Evolutionary conservation across 2,329 filamentous ascomycete genomes (phyloP), one percentile per base, ranked within the genome.

Genomic region (Beauveria scarabaeidicola): DNA sequence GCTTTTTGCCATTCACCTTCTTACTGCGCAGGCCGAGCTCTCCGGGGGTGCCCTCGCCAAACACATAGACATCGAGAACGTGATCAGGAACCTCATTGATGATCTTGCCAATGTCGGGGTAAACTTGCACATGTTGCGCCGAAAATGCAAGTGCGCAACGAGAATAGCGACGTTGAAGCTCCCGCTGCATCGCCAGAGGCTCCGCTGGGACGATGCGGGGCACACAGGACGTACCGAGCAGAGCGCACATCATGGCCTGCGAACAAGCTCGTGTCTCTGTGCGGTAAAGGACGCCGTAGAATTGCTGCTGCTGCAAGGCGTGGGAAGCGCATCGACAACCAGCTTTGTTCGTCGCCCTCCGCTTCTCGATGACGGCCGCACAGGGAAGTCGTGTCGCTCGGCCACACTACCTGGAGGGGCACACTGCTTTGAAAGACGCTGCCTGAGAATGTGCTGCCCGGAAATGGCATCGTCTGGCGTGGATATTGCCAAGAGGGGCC

Each of bases 11-110:
- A 61, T 81, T 76, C 66, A 84, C 84, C 85, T 68, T 78, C 69
- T 83, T 85, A 62, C 80, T 83, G 52, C 90, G 90, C 19, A 95
- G 82, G 43, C 90, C 90, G 50, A 95, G 86, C 75, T 95, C 90
- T 65, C 90, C 90, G 19, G 85, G 86, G 62, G 82, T 82, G 43
- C 89, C 90, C 71, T 91, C 88, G 56, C 90, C 90, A 66, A 90
- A 93, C 56, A 92, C 87, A 68, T 86, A 93, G 61, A 94, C 77
- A 67, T 92, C 85, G 61, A 94, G 79, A 27, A 78, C 76, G 64
- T 84, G 73, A 0, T 78, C 83, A 5, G 88, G 88, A 17, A 81
- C 77, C 25, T 81, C 70, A 71, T 91, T 91, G 67, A 92, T 84
- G 69, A 83, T 83, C 72, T 88, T 87, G 69, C 90, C 86, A 63